phyloP scores from a whole-genome alignment of 2,329 filamentous ascomycete genomes.

The Aphanocladium album region DNA sequence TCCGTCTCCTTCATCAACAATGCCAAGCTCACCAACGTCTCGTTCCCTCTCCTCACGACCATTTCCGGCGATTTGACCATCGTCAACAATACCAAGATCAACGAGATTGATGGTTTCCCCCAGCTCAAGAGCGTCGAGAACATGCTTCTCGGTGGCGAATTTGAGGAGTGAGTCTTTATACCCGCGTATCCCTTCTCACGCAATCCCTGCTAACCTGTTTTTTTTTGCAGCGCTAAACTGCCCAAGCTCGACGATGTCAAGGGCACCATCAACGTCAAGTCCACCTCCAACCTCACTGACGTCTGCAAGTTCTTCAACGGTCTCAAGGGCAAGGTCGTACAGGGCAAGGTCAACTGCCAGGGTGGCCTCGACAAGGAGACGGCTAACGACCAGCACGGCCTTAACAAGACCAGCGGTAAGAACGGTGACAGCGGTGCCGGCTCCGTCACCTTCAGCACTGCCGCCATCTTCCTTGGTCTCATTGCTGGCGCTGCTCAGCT shows the following conservation, averaged over 20 bases:
- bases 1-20: conserved; percentile 59
- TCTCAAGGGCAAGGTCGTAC: conserved; percentile 19
- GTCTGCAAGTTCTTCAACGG: conserved; percentile 51
- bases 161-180: conserved; percentile 62
- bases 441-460: conserved; percentile 37
- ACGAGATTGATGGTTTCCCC: conserved; percentile 61
- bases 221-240: conserved; percentile 60
- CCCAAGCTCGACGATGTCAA: conserved; percentile 62
- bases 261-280: conserved; percentile 67
- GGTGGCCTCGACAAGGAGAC: conserved; percentile 20
- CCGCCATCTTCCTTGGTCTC: conserved; percentile 42
- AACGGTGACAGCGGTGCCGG: conserved; percentile 29
- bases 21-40: conserved; percentile 63
- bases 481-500: conserved; percentile 46
- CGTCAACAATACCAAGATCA: conserved; percentile 80
- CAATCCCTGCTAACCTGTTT: neutral
- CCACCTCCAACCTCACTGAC: conserved; percentile 56
- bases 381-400: conserved; percentile 33
- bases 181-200: no score
- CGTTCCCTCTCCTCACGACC: conserved; percentile 61
- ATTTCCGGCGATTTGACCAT: conserved; percentile 79
- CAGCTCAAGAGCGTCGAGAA: conserved; percentile 66
- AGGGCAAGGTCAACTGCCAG: conserved; percentile 31
- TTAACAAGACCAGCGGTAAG: conserved; percentile 14
- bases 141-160: conserved; percentile 79